These are phyloP conservation scores for Crucibulum parvulum DNA, from an alignment of 1,284 basidiomycete genomes.

Conservation along the genomic window DNA sequence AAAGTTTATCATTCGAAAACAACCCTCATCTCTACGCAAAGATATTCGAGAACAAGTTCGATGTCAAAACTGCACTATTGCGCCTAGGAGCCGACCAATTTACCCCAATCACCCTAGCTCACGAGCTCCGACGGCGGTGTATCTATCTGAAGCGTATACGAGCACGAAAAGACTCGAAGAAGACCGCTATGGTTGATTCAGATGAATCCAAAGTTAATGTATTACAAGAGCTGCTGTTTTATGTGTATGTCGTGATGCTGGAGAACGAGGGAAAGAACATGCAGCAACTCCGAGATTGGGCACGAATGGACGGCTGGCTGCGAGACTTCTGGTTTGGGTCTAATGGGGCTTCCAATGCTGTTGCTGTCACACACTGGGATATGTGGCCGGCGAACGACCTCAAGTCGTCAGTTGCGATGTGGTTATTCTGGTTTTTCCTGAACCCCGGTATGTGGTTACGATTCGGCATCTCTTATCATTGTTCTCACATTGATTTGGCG, in stretches of 20 bases:
- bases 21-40: slow-evolving; percentile 73
- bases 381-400: slow-evolving; percentile 64
- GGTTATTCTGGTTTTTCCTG: slow-evolving; percentile 78
- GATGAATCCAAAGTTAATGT: slow-evolving; percentile 26
- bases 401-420: slow-evolving; percentile 66
- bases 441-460: slow-evolving; percentile 54
- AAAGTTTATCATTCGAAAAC: slow-evolving; percentile 49
- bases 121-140: slow-evolving; percentile 66
- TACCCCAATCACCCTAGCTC: slow-evolving; percentile 51
- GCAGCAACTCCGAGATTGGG: slow-evolving; percentile 66
- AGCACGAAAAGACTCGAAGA: slow-evolving; percentile 41
- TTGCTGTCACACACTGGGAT: slow-evolving; percentile 39
- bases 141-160: slow-evolving; percentile 59
- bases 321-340: slow-evolving; percentile 60
- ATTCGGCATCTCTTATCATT: neutral
- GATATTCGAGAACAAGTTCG: slow-evolving; percentile 75
- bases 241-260: slow-evolving; percentile 76
- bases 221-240: slow-evolving; percentile 60
- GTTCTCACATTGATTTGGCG: slow-evolving; percentile 6
- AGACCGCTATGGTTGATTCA: slow-evolving; percentile 26
- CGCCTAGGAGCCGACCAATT: slow-evolving; percentile 55
- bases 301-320: slow-evolving; percentile 54
- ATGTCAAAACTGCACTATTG: slow-evolving; percentile 59
- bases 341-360: slow-evolving; percentile 51
- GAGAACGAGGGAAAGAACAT: slow-evolving; percentile 86